A percentile compares a stretch with the other conserved stretches of the same genome.
Conservation (phyloP, 306 rosid species). For the cucumber (Cucumis sativus) region DNA sequence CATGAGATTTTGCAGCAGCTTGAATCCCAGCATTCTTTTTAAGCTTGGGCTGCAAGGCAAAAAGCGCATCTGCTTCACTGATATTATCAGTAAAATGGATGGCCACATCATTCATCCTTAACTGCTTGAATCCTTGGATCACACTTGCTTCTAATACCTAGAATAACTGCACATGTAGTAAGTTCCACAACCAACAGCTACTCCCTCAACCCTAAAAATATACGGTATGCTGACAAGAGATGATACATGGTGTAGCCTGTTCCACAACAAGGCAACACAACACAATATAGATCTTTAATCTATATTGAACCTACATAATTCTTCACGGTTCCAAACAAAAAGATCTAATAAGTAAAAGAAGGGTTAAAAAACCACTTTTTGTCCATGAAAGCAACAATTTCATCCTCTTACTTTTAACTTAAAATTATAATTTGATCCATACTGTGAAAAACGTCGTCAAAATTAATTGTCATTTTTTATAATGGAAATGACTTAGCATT, state of each 20-base stretch:
- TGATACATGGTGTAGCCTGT: not conserved
- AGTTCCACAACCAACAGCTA: slow-evolving; percentile 23
- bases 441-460: not conserved
- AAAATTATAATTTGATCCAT: too few species aligned
- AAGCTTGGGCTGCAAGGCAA: slow-evolving; percentile 77
- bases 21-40: slow-evolving; percentile 84
- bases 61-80: slow-evolving; percentile 81
- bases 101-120: slow-evolving; percentile 52
- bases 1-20: slow-evolving; percentile 81
- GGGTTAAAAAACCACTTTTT: not conserved
- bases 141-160: slow-evolving; percentile 82
- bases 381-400: not conserved
- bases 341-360: not conserved
- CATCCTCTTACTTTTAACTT: too few species aligned
- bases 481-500: not conserved
- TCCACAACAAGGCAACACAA: not conserved
- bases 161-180: slow-evolving; percentile 36
- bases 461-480: not conserved
- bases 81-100: slow-evolving; percentile 68
- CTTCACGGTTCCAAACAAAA: not conserved
- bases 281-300: not conserved
- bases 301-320: not conserved
- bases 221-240: not conserved
- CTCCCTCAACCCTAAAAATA: not conserved
- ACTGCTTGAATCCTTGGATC: slow-evolving; percentile 64